Evolutionary conservation across 345 rosid genomes (phyloP), one percentile per base, ranked within the genome.

Genomic region (Salix purpurea): DNA sequence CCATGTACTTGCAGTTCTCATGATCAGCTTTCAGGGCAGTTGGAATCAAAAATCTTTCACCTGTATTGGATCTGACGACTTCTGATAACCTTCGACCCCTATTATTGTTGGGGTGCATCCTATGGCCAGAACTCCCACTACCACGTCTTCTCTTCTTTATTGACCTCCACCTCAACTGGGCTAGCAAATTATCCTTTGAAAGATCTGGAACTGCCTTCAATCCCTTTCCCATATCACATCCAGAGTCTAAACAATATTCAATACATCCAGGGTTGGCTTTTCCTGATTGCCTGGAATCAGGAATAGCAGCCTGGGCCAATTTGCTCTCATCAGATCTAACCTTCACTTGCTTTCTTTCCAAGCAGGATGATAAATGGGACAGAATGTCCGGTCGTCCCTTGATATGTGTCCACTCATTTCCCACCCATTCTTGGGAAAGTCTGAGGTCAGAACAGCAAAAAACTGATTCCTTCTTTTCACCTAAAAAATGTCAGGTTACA

Each of bases 341-440:
- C 54, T 67, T 73, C 26, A 40, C 79, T 77, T 80, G 90, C 72
- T 88, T 83, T 48, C 24, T 58, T 46, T 60, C 77, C 67, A 40
- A 19, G 76, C 48, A 52, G 4, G 87, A 70, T 13, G 83, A 42
- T 40, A 86, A 65, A 69, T 81, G 67, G 21, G 34, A 70, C 76
- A 83, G 82, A 40, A 88, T 39, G 78, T 91, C 94, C 32, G 86
- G 82, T 77, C 87, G 83, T 54, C 85, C 75, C 62, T 74, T 73
- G 16, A 91, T 40, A 34, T 67, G 69, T 37, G 73, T 77, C 97
- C 98, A 94, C 68, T 80, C 67, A 82, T 88, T 86, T 39, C 86
- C 91, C 72, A 81, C 10, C 96, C 97, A 94, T 79, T 94, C 97
- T 72, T 67, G 84, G 62, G 97, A 92, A 36, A 61, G 87, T 79